Base-by-base conservation (phyloP, 1,284 basidiomycete species). In the Cryptococcus wingfieldii region DNA sequence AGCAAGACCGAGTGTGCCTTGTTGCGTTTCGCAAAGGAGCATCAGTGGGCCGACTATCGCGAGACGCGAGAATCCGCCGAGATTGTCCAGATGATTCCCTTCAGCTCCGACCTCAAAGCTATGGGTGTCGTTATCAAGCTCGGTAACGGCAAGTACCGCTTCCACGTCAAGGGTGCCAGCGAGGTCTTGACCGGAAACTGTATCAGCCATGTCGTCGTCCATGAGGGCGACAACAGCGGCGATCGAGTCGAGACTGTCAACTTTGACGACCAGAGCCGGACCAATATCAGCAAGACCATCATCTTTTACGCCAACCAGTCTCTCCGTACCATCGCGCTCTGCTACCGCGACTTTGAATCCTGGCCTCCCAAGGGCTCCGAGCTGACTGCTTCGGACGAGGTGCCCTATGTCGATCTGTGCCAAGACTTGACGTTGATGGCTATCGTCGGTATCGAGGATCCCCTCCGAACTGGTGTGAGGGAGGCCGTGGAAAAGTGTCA, bases 1-100 rank as follows among this genome's bases (percentile, higher is more conserved):
- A 91, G 85, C 80, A 98, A 98, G 83, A 98, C 95, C 7, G 95
- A 98, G 80, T 92, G 89, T 0, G 95, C 95, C 1, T 81, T 98
- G 25, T 80, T 98, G 23, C 83, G 86, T 63, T 91, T 98, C 67
- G 89, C 90, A n/a, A 87, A 89, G 79, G 85, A 90, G 51, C 84
- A 90, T 47, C 80, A 82, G 7, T 99, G 95, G 94, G 78, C 79
- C 8, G 79, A 87, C 66, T 95, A 90, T 80, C 83, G 81, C 68
- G 69, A 80, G 50, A 83, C 83, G 10, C 83, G 94, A 43, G 86
- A 89, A 13, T 65, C 69, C 5, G 87, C 88, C 28, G 45, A 70
- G 51, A 76, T 94, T 45, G 79, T 92, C 5, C 91, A 95, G 78
- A 87, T 95, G 86, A 84, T 96, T 50, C 95, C 96, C 1, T 98